phyloP scores from a whole-genome alignment of 768 basidiomycete species.

The Chalciporus pseudorubinellus region DNA sequence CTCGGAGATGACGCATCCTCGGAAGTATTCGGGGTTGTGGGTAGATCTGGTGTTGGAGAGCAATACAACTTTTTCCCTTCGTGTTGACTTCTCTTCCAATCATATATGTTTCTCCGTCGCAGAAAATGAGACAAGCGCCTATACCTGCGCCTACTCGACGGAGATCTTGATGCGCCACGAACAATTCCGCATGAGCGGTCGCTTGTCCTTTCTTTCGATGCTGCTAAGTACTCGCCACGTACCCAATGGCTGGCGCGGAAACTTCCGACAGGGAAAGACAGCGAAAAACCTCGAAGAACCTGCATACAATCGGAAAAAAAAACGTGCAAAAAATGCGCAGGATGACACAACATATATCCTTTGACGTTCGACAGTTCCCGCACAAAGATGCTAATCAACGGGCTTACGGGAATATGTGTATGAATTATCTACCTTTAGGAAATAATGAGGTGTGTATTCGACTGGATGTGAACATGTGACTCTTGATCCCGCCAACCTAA shows the following conservation, averaged over 20 bases:
- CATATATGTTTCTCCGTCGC: neutral
- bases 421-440: neutral
- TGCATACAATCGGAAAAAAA: neutral
- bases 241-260: neutral
- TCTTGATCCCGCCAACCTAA: neutral
- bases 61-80: conserved; percentile 6
- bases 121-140: neutral
- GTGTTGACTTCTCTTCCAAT: conserved; percentile 6
- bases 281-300: neutral
- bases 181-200: no score
- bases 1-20: conserved; percentile 16
- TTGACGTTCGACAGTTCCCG: neutral
- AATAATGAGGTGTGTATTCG: neutral
- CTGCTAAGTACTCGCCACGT: conserved; percentile 1
- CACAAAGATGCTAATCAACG: neutral
- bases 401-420: neutral
- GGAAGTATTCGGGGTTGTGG: conserved; percentile 8
- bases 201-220: conserved; percentile 3
- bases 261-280: neutral
- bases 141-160: no score
- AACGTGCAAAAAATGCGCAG: neutral
- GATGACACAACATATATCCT: neutral
- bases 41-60: conserved; percentile 14
- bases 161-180: neutral
- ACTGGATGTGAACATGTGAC: no score